Percentiles rank a stretch among this genome's conserved stretches.
Conservation (phyloP, 2,329 filamentous ascomycete genomes). For the Penicillium sclerotigenum region DNA sequence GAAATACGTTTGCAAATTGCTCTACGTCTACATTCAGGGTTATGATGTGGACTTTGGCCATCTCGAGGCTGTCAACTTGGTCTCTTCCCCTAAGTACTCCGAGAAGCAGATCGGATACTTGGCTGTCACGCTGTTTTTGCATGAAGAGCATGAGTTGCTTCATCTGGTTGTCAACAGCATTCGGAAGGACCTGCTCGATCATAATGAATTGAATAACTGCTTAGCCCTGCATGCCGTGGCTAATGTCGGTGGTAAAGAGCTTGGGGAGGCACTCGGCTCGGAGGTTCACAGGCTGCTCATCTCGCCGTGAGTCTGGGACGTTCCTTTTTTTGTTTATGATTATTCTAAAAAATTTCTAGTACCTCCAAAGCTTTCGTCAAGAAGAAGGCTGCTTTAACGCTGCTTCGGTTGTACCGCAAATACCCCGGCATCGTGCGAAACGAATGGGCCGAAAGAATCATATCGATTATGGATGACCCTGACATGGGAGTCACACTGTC, state of each 20-base stretch:
- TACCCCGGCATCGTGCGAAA: constrained; percentile 89
- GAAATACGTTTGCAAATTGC: constrained; percentile 99
- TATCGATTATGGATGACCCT: constrained; percentile 96
- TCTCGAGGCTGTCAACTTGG: constrained; percentile 94
- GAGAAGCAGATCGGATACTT: constrained; percentile 99
- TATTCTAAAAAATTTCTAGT: constrained; percentile 37
- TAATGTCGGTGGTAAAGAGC: constrained; percentile 93
- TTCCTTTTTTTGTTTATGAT: constrained; percentile 35
- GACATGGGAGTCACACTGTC: constrained; percentile 94
- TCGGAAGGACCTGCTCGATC: constrained; percentile 87
- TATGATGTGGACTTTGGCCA: constrained; percentile 99
- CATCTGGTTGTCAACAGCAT: constrained; percentile 98
- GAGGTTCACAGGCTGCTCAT: constrained; percentile 94
- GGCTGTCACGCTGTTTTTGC: constrained; percentile 93
- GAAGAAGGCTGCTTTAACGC: constrained; percentile 94
- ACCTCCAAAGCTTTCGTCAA: constrained; percentile 97
- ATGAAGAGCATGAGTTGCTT: constrained; percentile 93
- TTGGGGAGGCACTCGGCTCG: constrained; percentile 87
- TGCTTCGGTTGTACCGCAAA: constrained; percentile 91
- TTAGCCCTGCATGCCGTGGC: constrained; percentile 94
- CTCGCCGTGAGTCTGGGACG: constrained; percentile 67
- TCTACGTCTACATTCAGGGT: constrained; percentile 98
- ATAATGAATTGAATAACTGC: constrained; percentile 97
- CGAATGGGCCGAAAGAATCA: constrained; percentile 96
- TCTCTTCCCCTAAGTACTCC: constrained; percentile 94